These are phyloP conservation scores for Boletus vinaceobasis DNA, from an alignment of 768 basidiomycete genomes.

Conservation along the genomic window DNA sequence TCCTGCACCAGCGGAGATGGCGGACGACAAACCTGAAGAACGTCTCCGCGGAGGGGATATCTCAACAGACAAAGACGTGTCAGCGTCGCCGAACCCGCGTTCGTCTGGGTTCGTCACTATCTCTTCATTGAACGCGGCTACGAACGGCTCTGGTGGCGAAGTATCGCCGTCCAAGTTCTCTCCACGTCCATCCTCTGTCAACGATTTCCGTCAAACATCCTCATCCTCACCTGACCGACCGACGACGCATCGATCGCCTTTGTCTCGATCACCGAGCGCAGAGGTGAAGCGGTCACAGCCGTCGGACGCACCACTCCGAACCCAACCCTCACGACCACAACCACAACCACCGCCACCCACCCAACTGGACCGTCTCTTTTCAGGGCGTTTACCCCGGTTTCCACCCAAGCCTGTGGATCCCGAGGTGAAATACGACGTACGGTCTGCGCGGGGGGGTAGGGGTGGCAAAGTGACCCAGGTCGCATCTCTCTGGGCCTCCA, in stretches of 20 bases:
- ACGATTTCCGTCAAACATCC: slow-evolving; percentile 14
- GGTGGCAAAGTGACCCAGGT: slow-evolving; percentile 75
- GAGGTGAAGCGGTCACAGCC: slow-evolving; percentile 8
- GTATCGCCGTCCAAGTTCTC: slow-evolving; percentile 11
- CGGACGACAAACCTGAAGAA: not conserved
- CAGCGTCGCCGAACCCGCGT: slow-evolving; percentile 59
- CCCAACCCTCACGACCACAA: not conserved
- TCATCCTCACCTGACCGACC: not conserved
- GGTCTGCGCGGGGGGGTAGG: slow-evolving; percentile 72
- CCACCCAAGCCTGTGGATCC: slow-evolving; percentile 39
- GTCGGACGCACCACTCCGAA: not conserved
- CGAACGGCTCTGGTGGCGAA: slow-evolving; percentile 1
- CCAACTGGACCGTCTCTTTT: slow-evolving; percentile 5
- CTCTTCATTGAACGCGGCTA: slow-evolving; percentile 42
- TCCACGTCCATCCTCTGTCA: slow-evolving; percentile 19
- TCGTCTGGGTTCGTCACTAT: slow-evolving; percentile 77
- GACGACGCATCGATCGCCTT: not conserved
- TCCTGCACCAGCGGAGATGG: slow-evolving; percentile 8
- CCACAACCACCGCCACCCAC: not conserved
- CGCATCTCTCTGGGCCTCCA: slow-evolving; percentile 69
- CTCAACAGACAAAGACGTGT: slow-evolving; percentile 19
- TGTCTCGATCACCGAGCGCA: slow-evolving; percentile 15
- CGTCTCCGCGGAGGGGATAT: slow-evolving; percentile 1
- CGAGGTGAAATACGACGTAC: slow-evolving; percentile 66
- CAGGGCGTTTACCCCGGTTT: slow-evolving; percentile 33